Base-by-base conservation (phyloP, 2,329 filamentous ascomycete species). In the Beauveria sp. region DNA sequence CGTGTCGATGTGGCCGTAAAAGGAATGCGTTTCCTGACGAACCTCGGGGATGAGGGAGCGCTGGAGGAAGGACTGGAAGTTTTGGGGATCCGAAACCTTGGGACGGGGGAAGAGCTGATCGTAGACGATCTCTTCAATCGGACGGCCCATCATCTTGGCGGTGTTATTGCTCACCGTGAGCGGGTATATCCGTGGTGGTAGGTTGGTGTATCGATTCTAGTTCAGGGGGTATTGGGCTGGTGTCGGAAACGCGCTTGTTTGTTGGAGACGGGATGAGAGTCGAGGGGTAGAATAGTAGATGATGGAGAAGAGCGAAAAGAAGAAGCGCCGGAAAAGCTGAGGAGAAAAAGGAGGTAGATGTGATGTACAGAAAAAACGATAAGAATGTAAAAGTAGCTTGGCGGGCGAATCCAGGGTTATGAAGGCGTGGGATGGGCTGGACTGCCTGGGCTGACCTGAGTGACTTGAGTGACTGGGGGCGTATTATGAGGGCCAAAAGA, bases 1-100 rank as follows among this genome's bases (percentile, higher is more conserved):
- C 28, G 87, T 91, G 70, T 90, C 86, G 66, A 93, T 83, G 69
- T 90, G 87, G 66, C 89, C 89, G 73, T 91, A 93, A 76, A 90
- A 93, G 57, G 86, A 83, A 66, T 87, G 84, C 1, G 90, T 90
- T 73, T 93, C 89, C 70, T 89, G 86, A 62, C 89, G 87, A 62
- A 93, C 89, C 77, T 93, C 89, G 65, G 84, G 83, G 55, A 93
- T 87, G 54, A 93, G 82, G 72, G 85, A 82, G 63, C 87, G 84
- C 67, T 87, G 84, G 52, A 93, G 81, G 49, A 92, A 82, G 47
- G 81, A 81, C 60, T 85, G 81, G 76, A 93, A 93, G 69, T 84
- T 88, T 61, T 84, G 82, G 12, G 89, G 89, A 68, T 93, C 89
- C 62, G 79, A 84, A 16, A 83, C 73, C 65, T 85, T 84, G 16